These are phyloP conservation scores for Serendipita sp. DNA, from an alignment of 768 basidiomycete genomes.

Conservation along the genomic window DNA sequence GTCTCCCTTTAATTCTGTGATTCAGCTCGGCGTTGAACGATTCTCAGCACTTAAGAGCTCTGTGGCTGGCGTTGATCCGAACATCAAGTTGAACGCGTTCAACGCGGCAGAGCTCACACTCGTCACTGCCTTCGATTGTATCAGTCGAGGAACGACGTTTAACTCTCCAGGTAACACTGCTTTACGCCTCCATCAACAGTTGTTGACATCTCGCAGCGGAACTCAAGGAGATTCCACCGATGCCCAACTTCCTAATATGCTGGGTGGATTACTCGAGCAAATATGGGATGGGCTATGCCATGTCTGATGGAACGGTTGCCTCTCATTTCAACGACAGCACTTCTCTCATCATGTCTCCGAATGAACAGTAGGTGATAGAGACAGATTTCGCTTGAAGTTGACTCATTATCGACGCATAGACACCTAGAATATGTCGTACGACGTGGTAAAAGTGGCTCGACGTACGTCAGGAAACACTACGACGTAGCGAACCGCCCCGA, in stretches of 20 bases:
- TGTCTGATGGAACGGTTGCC: constrained; percentile 88
- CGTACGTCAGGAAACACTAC: constrained; percentile 58
- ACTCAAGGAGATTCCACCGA: constrained; percentile 18
- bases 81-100: constrained; percentile 37
- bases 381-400: background rate
- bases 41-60: constrained; percentile 17
- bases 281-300: constrained; percentile 98
- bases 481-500: constrained; percentile 57
- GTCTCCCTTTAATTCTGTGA: background rate
- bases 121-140: constrained; percentile 51
- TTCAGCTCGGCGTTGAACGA: background rate
- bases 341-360: constrained; percentile 65
- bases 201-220: background rate
- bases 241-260: constrained; percentile 83
- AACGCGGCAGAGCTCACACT: constrained; percentile 45
- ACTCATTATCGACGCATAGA: constrained; percentile 25
- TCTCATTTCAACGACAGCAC: constrained; percentile 97
- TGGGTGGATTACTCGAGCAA: constrained; percentile 99
- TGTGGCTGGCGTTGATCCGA: constrained; percentile 10
- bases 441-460: constrained; percentile 38
- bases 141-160: constrained; percentile 46
- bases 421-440: constrained; percentile 81
- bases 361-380: constrained; percentile 53
- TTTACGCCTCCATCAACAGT: too few relatives aligned
- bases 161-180: constrained; percentile 45